Evolutionary conservation across 164 flowering plant species (phyloP).

Genomic region (Liquidambar formosana): DNA sequence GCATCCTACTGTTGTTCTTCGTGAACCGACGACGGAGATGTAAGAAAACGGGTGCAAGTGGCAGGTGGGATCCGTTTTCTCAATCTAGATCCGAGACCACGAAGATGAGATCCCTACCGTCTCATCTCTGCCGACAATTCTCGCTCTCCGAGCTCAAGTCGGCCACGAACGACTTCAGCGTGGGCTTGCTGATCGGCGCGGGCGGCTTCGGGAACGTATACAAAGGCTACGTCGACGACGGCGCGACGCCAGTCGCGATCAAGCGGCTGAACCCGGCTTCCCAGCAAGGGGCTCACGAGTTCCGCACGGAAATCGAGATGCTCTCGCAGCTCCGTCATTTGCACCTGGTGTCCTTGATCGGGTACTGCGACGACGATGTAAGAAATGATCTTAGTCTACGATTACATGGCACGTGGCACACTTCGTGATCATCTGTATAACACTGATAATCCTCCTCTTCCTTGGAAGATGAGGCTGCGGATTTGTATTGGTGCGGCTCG

Average conservation of each 20-base stretch:
- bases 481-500: constrained; percentile 58
- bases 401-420: constrained; percentile 53
- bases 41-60: background rate
- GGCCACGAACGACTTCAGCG: constrained; percentile 47
- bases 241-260: constrained; percentile 42
- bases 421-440: constrained; percentile 49
- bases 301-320: constrained; percentile 59
- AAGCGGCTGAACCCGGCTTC: constrained; percentile 45
- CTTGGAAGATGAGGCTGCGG: constrained; percentile 50
- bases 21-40: background rate
- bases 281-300: constrained; percentile 49
- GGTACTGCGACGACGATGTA: constrained; percentile 46
- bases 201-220: constrained; percentile 59
- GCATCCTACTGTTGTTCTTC: background rate
- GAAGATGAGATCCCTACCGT: constrained; percentile 25
- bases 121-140: constrained; percentile 49
- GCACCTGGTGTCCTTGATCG: constrained; percentile 51
- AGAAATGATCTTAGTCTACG: constrained; percentile 55
- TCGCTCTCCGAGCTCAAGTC: constrained; percentile 44
- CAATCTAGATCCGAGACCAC: background rate
- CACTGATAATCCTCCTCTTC: constrained; percentile 33
- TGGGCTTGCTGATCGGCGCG: constrained; percentile 34
- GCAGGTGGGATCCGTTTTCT: background rate
- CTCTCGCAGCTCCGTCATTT: constrained; percentile 50
- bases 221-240: constrained; percentile 41